A percentile compares a stretch with the other conserved stretches of the same genome.
Conservation (phyloP, 345 rosid species). For the Salix purpurea region DNA sequence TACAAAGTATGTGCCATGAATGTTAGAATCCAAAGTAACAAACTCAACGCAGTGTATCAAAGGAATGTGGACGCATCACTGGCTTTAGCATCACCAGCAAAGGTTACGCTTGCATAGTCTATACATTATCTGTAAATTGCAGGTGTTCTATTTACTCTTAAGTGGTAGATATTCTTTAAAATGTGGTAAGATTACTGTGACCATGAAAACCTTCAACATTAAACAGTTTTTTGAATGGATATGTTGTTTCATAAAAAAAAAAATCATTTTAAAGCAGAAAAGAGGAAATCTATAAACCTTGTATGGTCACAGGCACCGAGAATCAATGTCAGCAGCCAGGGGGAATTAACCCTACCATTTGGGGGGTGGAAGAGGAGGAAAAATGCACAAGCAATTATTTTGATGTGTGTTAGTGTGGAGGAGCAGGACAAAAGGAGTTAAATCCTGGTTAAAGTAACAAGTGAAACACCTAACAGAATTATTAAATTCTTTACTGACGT, state of each 20-base stretch:
- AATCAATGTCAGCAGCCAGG: not conserved
- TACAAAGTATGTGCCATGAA: not conserved
- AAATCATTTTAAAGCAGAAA: not conserved
- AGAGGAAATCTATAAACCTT: not conserved
- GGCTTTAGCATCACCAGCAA: not conserved
- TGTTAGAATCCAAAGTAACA: not conserved
- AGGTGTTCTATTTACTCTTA: not conserved
- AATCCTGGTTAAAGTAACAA: not conserved
- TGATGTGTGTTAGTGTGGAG: not conserved
- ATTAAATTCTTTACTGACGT: not conserved
- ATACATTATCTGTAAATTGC: not conserved
- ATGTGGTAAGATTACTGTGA: not conserved
- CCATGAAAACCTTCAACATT: not conserved
- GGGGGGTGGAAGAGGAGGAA: not conserved
- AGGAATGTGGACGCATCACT: not conserved
- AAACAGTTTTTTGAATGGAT: not conserved
- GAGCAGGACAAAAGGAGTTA: not conserved
- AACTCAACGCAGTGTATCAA: not conserved
- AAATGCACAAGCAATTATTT: not conserved
- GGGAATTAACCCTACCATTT: not conserved
- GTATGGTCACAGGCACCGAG: not conserved
- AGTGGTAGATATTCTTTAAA: not conserved
- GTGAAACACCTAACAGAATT: not conserved
- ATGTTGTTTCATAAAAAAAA: not conserved
- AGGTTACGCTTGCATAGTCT: not conserved